Evolutionary conservation across 1,284 basidiomycete genomes (phyloP).

Genomic region (Pseudozyma hubeiensis): DNA sequence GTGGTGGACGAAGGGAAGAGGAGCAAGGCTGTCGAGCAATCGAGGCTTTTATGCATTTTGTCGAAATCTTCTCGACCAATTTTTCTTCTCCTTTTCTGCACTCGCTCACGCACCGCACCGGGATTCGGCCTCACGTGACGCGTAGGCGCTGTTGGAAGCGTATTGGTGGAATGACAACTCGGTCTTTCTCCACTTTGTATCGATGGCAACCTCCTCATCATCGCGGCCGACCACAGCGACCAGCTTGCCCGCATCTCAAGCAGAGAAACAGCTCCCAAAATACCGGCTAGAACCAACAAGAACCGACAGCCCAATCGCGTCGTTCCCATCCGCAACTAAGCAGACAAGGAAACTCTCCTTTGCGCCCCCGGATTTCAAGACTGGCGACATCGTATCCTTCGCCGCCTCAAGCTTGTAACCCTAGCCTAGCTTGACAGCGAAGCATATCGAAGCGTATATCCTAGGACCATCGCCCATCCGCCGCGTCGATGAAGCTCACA

Average conservation of each 20-base stretch:
- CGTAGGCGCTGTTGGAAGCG: background rate
- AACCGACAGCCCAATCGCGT: too few relatives aligned
- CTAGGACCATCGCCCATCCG: background rate
- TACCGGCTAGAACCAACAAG: too few relatives aligned
- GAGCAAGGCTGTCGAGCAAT: background rate
- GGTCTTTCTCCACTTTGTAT: conserved; percentile 36
- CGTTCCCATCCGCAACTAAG: too few relatives aligned
- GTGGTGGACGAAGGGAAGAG: conserved; percentile 2
- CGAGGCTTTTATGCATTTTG: conserved; percentile 6
- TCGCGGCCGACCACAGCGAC: background rate
- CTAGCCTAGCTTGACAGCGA: too few relatives aligned
- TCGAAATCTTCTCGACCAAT: conserved; percentile 1
- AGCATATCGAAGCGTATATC: background rate
- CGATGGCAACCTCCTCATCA: conserved; percentile 5
- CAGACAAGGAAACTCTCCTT: too few relatives aligned
- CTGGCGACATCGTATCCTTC: too few relatives aligned
- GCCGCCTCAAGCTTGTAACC: too few relatives aligned
- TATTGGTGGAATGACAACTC: background rate
- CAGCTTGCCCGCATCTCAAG: too few relatives aligned
- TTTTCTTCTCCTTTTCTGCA: background rate
- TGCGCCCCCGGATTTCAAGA: too few relatives aligned
- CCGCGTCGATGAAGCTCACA: conserved; percentile 82
- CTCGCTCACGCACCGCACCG: background rate
- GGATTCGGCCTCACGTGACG: conserved; percentile 36
- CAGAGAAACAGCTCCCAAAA: too few relatives aligned